Base-by-base conservation (phyloP, 441 rosid genomes). In the Croton laevigatus region DNA sequence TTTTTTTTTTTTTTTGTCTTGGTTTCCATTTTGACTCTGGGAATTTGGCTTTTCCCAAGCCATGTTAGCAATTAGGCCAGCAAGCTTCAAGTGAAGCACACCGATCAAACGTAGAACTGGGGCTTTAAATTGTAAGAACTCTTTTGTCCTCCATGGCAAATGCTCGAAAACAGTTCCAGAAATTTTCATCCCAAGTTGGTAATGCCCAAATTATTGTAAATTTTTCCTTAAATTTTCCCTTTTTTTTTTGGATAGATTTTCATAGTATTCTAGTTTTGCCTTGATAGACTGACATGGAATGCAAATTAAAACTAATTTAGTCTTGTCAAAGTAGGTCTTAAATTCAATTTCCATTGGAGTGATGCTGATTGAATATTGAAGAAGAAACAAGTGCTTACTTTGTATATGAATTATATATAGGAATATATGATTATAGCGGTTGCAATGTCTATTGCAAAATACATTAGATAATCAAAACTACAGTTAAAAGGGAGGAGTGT, bases 81-180 rank as follows among this genome's bases (percentile, higher is more conserved):
- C 37, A 42, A 64, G 66, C 68, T 53, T 22, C 45, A 59, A 61
- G 58, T 65, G 64, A 19, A 45, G 48, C n/a, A n/a, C 45, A 64
- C 23, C 58, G 52, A 54, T 58, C 48, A 20, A n/a, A 59, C 59
- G 58, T 48, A 58, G 55, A 72, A 55, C 42, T 70, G 78, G 78
- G 72, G 75, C 71, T 68, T 75, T 62, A 68, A 65, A 75, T 68
- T 75, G 78, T 65, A 81, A 75, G 81, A 73, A 77, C 54, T 68
- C 55, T 59, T 72, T 77, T 49, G 48, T 74, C 70, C 59, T 75
- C 73, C 40, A 64, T 67, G 75, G 75, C 59, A 73, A 72, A 48
- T 71, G 64, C 58, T 78, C 48, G 52, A 64, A n/a, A 46, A 45
- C 75, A 72, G 58, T 70, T 75, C 9, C 51, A 61, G 52, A 59